Percentiles rank a stretch among this genome's conserved stretches.
Evolutionary conservation across 2,329 filamentous ascomycete species (phyloP).

Genomic region (Verticillium isaacii): DNA sequence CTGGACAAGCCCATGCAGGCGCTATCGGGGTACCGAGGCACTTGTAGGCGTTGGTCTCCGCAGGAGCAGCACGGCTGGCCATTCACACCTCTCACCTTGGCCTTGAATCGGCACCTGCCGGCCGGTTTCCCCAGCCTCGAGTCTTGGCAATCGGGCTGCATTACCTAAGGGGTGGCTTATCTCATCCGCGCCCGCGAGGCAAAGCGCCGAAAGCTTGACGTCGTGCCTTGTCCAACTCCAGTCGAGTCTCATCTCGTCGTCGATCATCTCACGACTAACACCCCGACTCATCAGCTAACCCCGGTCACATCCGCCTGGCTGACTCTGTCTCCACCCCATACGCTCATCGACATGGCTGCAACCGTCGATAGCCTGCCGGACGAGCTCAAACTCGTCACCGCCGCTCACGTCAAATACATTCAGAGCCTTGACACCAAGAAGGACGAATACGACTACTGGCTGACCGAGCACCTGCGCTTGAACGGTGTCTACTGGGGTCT

Average conservation of each 20-base stretch:
- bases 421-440: slow-evolving; percentile 86
- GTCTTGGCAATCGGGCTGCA: neutral
- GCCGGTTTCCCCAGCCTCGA: neutral
- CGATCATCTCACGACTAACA: neutral
- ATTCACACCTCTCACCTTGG: neutral
- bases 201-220: neutral
- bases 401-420: slow-evolving; percentile 82
- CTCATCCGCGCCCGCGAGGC: neutral
- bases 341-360: slow-evolving; percentile 22
- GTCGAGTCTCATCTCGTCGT: neutral
- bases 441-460: slow-evolving; percentile 95
- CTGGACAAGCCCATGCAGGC: neutral
- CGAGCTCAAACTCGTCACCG: slow-evolving; percentile 41
- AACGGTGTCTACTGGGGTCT: slow-evolving; percentile 97
- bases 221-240: neutral
- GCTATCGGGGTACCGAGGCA: neutral
- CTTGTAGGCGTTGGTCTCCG: neutral
- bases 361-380: slow-evolving; percentile 29
- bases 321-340: no score
- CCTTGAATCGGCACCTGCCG: neutral
- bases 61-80: neutral
- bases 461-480: slow-evolving; percentile 92
- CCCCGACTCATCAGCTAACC: neutral
- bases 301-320: neutral
- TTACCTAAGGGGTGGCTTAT: neutral